Evolutionary conservation across 2,329 filamentous ascomycete genomes (phyloP).

Genomic region (Thermothelomyces thermophilus): DNA sequence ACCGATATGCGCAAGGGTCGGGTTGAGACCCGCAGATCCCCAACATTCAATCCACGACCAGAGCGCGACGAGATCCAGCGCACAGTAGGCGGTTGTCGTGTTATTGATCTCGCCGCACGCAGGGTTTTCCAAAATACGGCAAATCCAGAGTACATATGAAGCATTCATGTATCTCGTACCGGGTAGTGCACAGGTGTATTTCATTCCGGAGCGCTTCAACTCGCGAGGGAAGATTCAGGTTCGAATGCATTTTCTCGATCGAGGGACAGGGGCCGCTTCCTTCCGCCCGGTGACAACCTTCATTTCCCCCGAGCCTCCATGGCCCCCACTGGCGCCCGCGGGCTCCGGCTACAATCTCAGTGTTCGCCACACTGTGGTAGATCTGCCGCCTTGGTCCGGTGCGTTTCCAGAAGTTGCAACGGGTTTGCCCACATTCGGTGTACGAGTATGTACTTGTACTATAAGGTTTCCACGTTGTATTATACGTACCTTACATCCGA

Average conservation of each 20-base stretch:
- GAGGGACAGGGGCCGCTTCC: background rate
- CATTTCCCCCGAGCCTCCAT: background rate
- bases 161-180: no score
- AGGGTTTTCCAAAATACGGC: background rate
- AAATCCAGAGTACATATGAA: background rate
- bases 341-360: background rate
- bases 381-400: no score
- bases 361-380: no score
- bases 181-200: no score
- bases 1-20: slow-evolving; percentile 10
- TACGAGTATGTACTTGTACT: no score
- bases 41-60: slow-evolving; percentile 37
- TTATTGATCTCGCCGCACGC: background rate
- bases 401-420: background rate
- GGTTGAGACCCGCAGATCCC: slow-evolving; percentile 35
- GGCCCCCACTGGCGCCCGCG: background rate
- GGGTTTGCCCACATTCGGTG: no score
- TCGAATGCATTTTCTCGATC: no score
- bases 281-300: background rate
- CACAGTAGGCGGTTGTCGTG: background rate
- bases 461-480: no score
- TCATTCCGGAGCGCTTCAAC: no score
- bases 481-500: no score
- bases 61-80: background rate
- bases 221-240: no score